A percentile compares a stretch with the other conserved stretches of the same genome.
These are phyloP conservation scores for Alternaria dauci DNA, from an alignment of 2,329 filamentous ascomycete genomes.

Conservation along the genomic window DNA sequence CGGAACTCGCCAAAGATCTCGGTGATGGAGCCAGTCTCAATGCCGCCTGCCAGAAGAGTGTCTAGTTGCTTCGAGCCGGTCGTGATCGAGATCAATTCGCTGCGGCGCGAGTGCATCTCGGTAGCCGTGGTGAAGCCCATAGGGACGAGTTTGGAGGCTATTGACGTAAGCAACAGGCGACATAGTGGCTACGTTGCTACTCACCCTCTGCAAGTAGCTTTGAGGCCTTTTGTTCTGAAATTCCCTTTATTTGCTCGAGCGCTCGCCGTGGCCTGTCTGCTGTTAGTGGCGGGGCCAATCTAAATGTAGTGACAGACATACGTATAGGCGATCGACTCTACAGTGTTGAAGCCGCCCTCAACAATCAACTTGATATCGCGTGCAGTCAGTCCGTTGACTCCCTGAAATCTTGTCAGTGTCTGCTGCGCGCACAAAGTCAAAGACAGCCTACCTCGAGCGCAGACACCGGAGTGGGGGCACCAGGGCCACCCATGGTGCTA, in stretches of 20 bases:
- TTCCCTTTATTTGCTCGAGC: conserved; percentile 95
- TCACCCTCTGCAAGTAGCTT: conserved; percentile 90
- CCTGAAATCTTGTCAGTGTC: conserved; percentile 62
- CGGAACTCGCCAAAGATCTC: conserved; percentile 98
- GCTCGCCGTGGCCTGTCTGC: conserved; percentile 69
- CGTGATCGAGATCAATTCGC: conserved; percentile 96
- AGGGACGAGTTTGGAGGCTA: conserved; percentile 93
- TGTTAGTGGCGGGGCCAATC: conserved; percentile 31
- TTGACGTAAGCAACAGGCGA: conserved; percentile 8
- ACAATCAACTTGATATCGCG: conserved; percentile 93
- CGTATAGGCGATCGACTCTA: conserved; percentile 96
- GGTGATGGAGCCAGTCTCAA: conserved; percentile 97
- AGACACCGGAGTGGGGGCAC: conserved; percentile 88
- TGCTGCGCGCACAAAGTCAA: not conserved
- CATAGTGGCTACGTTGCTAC: conserved; percentile 12
- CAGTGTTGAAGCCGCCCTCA: conserved; percentile 92
- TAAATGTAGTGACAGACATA: conserved; percentile 52
- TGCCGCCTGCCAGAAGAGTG: conserved; percentile 89
- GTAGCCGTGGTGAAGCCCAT: conserved; percentile 99
- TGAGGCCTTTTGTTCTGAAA: conserved; percentile 93
- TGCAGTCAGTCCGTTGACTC: conserved; percentile 87
- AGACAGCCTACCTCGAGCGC: conserved; percentile 78
- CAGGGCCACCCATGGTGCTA: conserved; percentile 77
- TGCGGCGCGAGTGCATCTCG: conserved; percentile 97
- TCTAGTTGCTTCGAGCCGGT: conserved; percentile 98